Conservation (phyloP, 305 asterid genomes). For the Solanum hybrid region DNA sequence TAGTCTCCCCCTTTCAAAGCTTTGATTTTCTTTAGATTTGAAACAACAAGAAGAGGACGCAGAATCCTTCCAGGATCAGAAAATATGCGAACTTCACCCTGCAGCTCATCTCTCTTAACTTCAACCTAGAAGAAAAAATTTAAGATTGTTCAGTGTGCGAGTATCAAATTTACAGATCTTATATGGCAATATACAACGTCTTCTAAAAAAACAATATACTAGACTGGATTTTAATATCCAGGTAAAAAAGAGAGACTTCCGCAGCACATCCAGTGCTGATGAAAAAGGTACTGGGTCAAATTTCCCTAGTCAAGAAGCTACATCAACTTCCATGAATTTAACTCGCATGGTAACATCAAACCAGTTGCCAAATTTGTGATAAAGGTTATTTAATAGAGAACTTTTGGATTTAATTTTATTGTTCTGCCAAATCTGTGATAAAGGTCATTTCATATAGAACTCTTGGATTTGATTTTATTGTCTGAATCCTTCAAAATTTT, state of each 20-base stretch:
- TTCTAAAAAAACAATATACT: not conserved
- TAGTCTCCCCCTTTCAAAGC: constrained; percentile 42
- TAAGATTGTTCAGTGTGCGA: not conserved
- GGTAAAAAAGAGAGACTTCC: not conserved
- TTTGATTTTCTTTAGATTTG: constrained; percentile 49
- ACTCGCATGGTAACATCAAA: not conserved
- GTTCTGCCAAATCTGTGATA: not conserved
- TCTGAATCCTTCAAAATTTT: not conserved
- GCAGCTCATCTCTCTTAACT: constrained; percentile 62
- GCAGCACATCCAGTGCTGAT: not conserved
- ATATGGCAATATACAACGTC: not conserved
- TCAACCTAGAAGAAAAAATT: constrained; percentile 49
- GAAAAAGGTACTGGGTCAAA: not conserved
- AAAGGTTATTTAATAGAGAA: not conserved
- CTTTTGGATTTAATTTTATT: not conserved
- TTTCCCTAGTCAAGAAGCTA: not conserved
- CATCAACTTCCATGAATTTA: not conserved
- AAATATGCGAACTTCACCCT: constrained; percentile 75
- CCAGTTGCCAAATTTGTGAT: not conserved
- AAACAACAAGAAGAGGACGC: constrained; percentile 86
- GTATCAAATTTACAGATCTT: not conserved
- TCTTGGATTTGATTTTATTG: not conserved
- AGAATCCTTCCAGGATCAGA: constrained; percentile 95
- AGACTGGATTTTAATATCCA: not conserved
- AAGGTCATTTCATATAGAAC: not conserved